Base-by-base conservation (phyloP, 108 stramenopile genomes). In the Asterionellopsis glacialis region DNA sequence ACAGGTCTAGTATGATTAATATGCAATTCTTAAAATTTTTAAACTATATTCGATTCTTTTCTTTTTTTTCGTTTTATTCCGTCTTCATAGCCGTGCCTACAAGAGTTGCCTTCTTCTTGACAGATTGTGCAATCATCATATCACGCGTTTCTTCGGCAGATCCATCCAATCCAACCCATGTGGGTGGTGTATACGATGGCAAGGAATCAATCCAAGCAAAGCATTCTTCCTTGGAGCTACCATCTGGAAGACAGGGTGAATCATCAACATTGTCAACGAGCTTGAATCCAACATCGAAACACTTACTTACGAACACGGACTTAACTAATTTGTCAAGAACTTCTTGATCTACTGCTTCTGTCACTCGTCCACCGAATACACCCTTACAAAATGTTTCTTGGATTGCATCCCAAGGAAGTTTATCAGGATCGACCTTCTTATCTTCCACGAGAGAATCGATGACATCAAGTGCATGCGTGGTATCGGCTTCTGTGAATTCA, bases 401-500 rank as follows among this genome's bases (percentile, higher is more conserved):
- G 41, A 94, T 80, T 25, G 90, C 90, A 55, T 90, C 93, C 88
- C 90, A 94, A 14, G 93, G 93, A 41, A 94, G 69, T 61, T 86
- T 80, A 47, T 87, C 90, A 11, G 87, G 87, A 45, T 89, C 83
- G 5, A 85, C 48, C 51, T 68, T 79, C 57, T 61, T 65, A 21
- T 76, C 75, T 52, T 75, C 80, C 6, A 94, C 72, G 54, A 90
- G 73, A 24, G 84, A 62, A 71, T 94, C 93, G 57, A 94, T 89
- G 16, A 89, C 93, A 68, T 94, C 90, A 22, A 98, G 60, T 1
- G 95, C 97, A 63, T 95, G 93, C 26, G 61, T 57, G 10, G 95
- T 92, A 70, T 98, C 99, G 4, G 96, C 92, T 63, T 98, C 98
- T 27, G 91, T 95, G 68, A 97, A 97, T 51, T 97, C 97, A 62